phyloP scores from a whole-genome alignment of 2,329 filamentous ascomycete genomes.

The Pseudogymnoascus sp. region DNA sequence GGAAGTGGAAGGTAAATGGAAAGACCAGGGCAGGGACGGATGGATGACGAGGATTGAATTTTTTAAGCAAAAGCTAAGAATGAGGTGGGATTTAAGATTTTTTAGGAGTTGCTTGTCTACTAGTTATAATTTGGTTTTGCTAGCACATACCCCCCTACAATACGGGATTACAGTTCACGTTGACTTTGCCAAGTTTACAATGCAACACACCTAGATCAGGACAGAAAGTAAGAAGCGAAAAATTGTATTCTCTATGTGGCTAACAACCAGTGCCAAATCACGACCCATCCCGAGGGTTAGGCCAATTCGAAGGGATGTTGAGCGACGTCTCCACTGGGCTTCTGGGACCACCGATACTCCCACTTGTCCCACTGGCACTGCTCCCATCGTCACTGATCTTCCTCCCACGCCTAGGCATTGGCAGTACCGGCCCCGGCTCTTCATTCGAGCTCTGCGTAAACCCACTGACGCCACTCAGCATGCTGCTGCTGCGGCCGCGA shows the following conservation, averaged over 20 bases:
- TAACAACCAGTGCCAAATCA: neutral
- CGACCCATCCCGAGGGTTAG: neutral
- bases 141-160: neutral
- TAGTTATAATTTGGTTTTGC: neutral
- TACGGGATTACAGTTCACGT: neutral
- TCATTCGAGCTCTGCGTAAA: conserved; percentile 55
- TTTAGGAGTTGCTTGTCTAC: neutral
- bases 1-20: neutral
- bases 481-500: conserved; percentile 54
- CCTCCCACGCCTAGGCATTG: conserved; percentile 13
- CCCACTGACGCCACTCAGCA: conserved; percentile 59
- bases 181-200: neutral
- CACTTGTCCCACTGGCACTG: conserved; percentile 26
- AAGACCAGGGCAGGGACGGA: neutral
- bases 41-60: neutral
- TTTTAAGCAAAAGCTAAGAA: neutral
- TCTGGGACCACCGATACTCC: conserved; percentile 42
- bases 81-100: neutral
- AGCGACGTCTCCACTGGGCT: conserved; percentile 34
- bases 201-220: too few relatives aligned
- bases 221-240: neutral
- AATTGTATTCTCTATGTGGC: neutral
- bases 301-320: neutral
- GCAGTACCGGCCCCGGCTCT: conserved; percentile 27
- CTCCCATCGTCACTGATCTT: conserved; percentile 31